Percentiles rank a stretch among this genome's conserved stretches.
phyloP scores from a whole-genome alignment of 1,284 basidiomycete species.

The Papiliotrema flavescens region DNA sequence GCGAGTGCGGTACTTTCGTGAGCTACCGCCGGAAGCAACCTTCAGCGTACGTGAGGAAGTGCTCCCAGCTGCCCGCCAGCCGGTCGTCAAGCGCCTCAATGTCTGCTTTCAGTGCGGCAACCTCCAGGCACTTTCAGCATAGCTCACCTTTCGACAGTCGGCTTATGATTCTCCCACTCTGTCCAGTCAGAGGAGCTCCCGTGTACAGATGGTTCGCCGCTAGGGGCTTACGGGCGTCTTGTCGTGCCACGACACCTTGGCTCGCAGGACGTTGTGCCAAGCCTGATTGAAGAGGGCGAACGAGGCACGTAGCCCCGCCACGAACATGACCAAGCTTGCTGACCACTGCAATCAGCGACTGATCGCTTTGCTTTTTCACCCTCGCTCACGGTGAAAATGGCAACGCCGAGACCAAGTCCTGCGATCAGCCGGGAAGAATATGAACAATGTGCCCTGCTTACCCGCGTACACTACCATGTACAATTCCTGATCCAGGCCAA shows the following conservation, averaged over 20 bases:
- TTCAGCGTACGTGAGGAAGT: conserved; percentile 19
- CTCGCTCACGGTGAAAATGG: conserved; percentile 12
- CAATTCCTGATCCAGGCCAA: conserved; percentile 10
- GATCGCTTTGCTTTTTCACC: neutral
- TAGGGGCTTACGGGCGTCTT: conserved; percentile 19
- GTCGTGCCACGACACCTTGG: conserved; percentile 25
- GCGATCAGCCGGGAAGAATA: neutral
- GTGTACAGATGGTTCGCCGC: too few relatives aligned
- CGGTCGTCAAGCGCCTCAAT: conserved; percentile 32
- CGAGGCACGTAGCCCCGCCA: conserved; percentile 21
- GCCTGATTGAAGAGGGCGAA: conserved; percentile 22
- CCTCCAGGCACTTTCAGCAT: neutral
- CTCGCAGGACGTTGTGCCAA: conserved; percentile 14
- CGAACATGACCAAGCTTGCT: conserved; percentile 9
- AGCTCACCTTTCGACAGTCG: conserved; percentile 54
- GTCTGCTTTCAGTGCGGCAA: conserved; percentile 13
- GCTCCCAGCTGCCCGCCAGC: conserved; percentile 7
- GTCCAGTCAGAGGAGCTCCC: neutral
- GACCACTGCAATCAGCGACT: conserved; percentile 9
- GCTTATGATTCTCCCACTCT: conserved; percentile 59
- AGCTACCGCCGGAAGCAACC: neutral
- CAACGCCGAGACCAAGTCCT: conserved; percentile 7
- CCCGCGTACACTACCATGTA: conserved; percentile 19
- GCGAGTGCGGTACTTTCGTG: conserved; percentile 14
- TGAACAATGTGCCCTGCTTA: neutral